Conservation (phyloP, 495 filamentous ascomycete species). For the Penicillium goetzii region DNA sequence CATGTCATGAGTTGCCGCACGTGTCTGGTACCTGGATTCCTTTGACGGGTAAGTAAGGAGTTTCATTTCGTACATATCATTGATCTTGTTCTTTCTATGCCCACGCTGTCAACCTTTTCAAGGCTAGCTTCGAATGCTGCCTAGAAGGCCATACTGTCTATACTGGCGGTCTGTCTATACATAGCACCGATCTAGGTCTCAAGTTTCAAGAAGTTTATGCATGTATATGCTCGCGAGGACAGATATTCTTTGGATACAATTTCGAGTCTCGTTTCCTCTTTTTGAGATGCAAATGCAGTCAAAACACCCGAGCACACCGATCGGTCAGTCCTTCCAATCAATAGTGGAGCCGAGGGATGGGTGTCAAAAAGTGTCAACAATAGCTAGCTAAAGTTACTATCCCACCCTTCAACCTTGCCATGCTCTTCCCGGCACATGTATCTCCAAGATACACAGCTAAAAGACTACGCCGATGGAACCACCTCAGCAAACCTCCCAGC, state of each 20-base stretch:
- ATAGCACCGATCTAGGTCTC: no score
- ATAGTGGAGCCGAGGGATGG: background rate
- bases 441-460: background rate
- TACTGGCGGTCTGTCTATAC: no score
- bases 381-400: background rate
- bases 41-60: background rate
- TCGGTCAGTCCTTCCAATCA: background rate
- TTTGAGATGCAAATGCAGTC: background rate
- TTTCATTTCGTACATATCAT: background rate
- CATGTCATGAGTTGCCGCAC: slow-evolving; percentile 6
- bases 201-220: background rate
- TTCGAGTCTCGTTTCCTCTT: background rate
- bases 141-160: background rate
- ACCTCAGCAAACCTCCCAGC: slow-evolving; percentile 41
- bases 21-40: slow-evolving; percentile 3
- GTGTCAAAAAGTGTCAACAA: background rate
- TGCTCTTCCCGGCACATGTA: background rate
- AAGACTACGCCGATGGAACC: background rate
- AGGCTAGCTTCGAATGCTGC: background rate
- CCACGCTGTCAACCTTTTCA: background rate
- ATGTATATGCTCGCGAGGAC: background rate
- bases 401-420: background rate
- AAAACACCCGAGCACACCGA: background rate
- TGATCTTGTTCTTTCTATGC: background rate
- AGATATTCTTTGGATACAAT: background rate